A percentile compares a stretch with the other conserved stretches of the same genome.
Evolutionary conservation across 2,329 filamentous ascomycete genomes (phyloP).

Genomic region (Coniochaeta sp.): DNA sequence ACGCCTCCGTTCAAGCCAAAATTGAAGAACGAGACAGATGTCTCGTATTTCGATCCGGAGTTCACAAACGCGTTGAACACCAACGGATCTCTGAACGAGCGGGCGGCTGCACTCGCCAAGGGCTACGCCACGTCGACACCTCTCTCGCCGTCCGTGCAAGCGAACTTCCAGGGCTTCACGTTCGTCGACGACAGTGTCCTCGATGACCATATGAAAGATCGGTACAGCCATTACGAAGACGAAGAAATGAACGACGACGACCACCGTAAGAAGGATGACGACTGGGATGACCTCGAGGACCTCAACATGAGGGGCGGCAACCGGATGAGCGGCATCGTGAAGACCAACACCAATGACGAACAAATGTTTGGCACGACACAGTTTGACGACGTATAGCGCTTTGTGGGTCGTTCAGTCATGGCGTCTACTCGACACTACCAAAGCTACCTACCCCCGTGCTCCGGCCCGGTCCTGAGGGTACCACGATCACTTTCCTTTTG

Average conservation of each 20-base stretch:
- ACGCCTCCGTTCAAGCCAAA: slow-evolving; percentile 97
- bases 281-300: slow-evolving; percentile 53
- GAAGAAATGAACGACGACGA: slow-evolving; percentile 55
- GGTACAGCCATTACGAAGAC: slow-evolving; percentile 36
- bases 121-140: slow-evolving; percentile 88
- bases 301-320: slow-evolving; percentile 43
- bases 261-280: slow-evolving; percentile 34
- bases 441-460: not conserved
- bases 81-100: slow-evolving; percentile 81
- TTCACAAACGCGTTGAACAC: slow-evolving; percentile 92
- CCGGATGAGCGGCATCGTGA: slow-evolving; percentile 58
- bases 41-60: slow-evolving; percentile 97
- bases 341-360: slow-evolving; percentile 51
- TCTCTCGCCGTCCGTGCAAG: slow-evolving; percentile 89
- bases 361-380: slow-evolving; percentile 55
- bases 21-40: slow-evolving; percentile 90
- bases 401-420: not conserved
- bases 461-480: slow-evolving; percentile 8
- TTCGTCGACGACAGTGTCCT: slow-evolving; percentile 98
- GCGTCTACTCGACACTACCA: not conserved
- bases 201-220: slow-evolving; percentile 69
- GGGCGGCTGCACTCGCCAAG: slow-evolving; percentile 77
- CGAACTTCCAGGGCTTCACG: slow-evolving; percentile 97
- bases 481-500: slow-evolving; percentile 9
- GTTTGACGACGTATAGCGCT: slow-evolving; percentile 56